phyloP scores from a whole-genome alignment of 805 yeast genomes.

The Candida quercuum region DNA sequence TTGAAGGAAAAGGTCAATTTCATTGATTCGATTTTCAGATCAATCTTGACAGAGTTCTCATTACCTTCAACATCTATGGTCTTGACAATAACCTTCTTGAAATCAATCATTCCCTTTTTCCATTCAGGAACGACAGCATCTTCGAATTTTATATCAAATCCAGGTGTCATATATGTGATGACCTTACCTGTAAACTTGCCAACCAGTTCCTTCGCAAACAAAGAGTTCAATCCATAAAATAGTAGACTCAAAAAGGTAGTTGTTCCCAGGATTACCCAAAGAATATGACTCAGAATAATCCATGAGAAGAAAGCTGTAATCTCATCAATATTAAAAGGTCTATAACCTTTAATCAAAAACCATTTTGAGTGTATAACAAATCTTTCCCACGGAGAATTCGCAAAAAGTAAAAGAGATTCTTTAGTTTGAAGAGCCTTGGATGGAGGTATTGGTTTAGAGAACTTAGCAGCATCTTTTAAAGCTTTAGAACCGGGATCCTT shows the following conservation, averaged over 20 bases:
- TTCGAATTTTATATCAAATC: conserved; percentile 75
- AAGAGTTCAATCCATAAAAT: conserved; percentile 65
- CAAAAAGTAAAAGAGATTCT: conserved; percentile 15
- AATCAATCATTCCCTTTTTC: conserved; percentile 78
- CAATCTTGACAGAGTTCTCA: conserved; percentile 73
- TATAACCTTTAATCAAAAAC: conserved; percentile 66
- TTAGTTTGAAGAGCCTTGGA: conserved; percentile 10
- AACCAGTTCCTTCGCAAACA: conserved; percentile 84
- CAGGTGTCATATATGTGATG: conserved; percentile 66
- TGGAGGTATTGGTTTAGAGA: background rate
- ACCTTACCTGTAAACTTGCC: conserved; percentile 75
- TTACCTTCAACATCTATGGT: conserved; percentile 67
- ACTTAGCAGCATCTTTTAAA: background rate
- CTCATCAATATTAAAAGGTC: conserved; percentile 89
- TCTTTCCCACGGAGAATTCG: conserved; percentile 30
- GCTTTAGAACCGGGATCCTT: background rate
- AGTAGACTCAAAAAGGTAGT: conserved; percentile 86
- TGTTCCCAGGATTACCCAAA: conserved; percentile 77
- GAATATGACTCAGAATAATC: conserved; percentile 80
- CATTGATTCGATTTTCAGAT: conserved; percentile 73
- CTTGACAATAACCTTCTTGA: conserved; percentile 67
- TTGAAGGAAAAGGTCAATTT: conserved; percentile 72
- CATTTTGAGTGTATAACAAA: conserved; percentile 60
- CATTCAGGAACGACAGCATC: conserved; percentile 91
- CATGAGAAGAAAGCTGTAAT: conserved; percentile 84